Conservation (phyloP, 495 filamentous ascomycete genomes). For the Lasiosphaeris hirsuta region DNA sequence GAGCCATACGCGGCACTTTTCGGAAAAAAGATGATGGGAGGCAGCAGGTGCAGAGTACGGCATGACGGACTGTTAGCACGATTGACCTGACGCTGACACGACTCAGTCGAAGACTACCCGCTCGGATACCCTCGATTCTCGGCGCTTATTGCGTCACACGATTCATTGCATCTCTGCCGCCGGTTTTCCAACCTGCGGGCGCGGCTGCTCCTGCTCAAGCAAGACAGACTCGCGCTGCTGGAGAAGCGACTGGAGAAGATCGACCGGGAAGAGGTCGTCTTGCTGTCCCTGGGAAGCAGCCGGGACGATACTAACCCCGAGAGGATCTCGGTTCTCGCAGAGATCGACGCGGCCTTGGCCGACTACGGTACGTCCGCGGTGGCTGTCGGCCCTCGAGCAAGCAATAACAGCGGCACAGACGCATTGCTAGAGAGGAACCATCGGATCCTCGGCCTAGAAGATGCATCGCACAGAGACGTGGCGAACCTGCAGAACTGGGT, state of each 20-base stretch:
- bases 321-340: slow-evolving; percentile 17
- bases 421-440: background rate
- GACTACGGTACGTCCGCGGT: slow-evolving; percentile 30
- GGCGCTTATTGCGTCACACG: slow-evolving; percentile 27
- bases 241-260: slow-evolving; percentile 31
- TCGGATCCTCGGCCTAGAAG: slow-evolving; percentile 7
- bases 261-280: slow-evolving; percentile 25
- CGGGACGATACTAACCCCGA: slow-evolving; percentile 29
- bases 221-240: slow-evolving; percentile 32
- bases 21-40: too few species aligned
- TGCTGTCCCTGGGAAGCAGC: slow-evolving; percentile 10
- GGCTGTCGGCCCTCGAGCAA: slow-evolving; percentile 1
- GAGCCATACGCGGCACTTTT: too few species aligned
- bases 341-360: slow-evolving; percentile 20
- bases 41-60: too few species aligned
- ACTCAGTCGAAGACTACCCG: slow-evolving; percentile 32
- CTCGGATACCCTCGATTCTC: slow-evolving; percentile 34
- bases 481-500: slow-evolving; percentile 32
- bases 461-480: slow-evolving; percentile 17
- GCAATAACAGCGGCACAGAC: background rate
- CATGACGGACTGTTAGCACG: too few species aligned
- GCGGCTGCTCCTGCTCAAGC: slow-evolving; percentile 24
- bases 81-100: too few species aligned
- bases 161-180: slow-evolving; percentile 27
- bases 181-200: slow-evolving; percentile 29